These are phyloP conservation scores for Penicillium sp. DNA, from an alignment of 2,329 filamentous ascomycete genomes.

Conservation along the genomic window DNA sequence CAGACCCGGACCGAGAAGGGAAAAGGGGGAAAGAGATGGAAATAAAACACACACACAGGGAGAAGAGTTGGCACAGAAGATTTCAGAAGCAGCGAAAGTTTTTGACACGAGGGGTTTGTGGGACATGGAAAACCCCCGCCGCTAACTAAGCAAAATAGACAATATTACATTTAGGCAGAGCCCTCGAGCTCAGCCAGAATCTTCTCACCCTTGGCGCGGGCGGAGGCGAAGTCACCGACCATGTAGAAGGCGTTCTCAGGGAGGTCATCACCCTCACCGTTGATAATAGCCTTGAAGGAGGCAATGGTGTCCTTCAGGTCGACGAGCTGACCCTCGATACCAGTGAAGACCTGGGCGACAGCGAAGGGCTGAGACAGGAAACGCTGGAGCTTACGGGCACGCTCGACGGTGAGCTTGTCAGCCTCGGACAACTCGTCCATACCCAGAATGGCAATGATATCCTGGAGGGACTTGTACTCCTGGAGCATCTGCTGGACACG, in stretches of 20 bases:
- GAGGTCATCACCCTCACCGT: slow-evolving; percentile 91
- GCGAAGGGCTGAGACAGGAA: slow-evolving; percentile 99
- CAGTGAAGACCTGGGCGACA: slow-evolving; percentile 68
- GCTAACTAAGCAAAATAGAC: slow-evolving; percentile 38
- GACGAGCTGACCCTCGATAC: slow-evolving; percentile 95
- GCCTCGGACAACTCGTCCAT: slow-evolving; percentile 99
- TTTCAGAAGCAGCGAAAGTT: slow-evolving; percentile 14
- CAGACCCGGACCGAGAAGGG: slow-evolving; percentile 12
- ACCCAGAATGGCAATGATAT: slow-evolving; percentile 99
- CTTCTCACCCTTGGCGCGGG: slow-evolving; percentile 98
- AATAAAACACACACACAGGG: slow-evolving; percentile 6
- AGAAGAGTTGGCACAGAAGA: slow-evolving; percentile 8
- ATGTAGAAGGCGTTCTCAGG: slow-evolving; percentile 96
- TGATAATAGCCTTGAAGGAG: slow-evolving; percentile 96
- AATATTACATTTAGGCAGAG: slow-evolving; percentile 51
- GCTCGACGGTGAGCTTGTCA: slow-evolving; percentile 99
- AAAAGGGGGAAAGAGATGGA: slow-evolving; percentile 7
- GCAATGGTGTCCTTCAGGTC: slow-evolving; percentile 98
- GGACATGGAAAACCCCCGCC: slow-evolving; percentile 26
- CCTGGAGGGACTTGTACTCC: slow-evolving; percentile 99
- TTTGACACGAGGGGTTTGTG: slow-evolving; percentile 13
- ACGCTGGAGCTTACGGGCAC: slow-evolving; percentile 99
- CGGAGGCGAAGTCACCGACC: slow-evolving; percentile 94
- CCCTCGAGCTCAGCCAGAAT: slow-evolving; percentile 91
- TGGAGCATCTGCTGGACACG: slow-evolving; percentile 99